phyloP scores from a whole-genome alignment of 148 eudicot genomes.

The Amaranthus cruentus region DNA sequence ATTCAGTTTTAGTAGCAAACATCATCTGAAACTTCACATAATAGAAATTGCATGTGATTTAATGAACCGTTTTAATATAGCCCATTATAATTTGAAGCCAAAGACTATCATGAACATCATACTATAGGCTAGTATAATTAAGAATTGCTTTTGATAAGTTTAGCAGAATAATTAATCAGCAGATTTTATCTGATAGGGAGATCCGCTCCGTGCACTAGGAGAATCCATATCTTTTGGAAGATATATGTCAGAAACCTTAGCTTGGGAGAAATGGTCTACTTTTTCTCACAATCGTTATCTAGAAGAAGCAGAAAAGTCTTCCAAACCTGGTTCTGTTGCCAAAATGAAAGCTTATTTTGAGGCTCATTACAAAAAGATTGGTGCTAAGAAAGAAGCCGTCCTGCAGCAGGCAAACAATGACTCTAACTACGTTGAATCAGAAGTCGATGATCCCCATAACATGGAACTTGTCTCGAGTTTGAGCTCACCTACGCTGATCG shows the following conservation, averaged over 20 bases:
- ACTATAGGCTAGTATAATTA: background rate
- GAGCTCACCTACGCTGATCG: conserved; percentile 16
- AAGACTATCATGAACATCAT: too few species aligned
- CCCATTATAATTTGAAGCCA: too few species aligned
- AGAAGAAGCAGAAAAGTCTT: conserved; percentile 71
- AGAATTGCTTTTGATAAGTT: background rate
- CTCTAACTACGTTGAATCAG: conserved; percentile 7
- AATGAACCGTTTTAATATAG: too few species aligned
- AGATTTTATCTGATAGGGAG: conserved; percentile 39
- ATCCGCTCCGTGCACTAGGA: conserved; percentile 54
- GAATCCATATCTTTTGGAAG: conserved; percentile 77
- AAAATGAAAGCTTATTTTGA: conserved; percentile 87
- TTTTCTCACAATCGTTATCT: conserved; percentile 67
- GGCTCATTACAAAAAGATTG: conserved; percentile 68
- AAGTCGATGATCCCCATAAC: conserved; percentile 12
- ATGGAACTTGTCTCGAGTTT: conserved; percentile 1
- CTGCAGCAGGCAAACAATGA: conserved; percentile 43
- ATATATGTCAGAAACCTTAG: conserved; percentile 63
- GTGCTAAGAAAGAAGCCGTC: conserved; percentile 64
- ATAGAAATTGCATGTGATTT: too few species aligned
- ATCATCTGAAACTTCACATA: too few species aligned
- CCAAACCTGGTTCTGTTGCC: conserved; percentile 87
- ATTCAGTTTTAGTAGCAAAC: too few species aligned
- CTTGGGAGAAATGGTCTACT: conserved; percentile 78
- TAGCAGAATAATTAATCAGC: background rate